A percentile compares a stretch with the other conserved stretches of the same genome.
These are phyloP conservation scores for Clathrus columnatus DNA, from an alignment of 768 basidiomycete species.

Conservation along the genomic window DNA sequence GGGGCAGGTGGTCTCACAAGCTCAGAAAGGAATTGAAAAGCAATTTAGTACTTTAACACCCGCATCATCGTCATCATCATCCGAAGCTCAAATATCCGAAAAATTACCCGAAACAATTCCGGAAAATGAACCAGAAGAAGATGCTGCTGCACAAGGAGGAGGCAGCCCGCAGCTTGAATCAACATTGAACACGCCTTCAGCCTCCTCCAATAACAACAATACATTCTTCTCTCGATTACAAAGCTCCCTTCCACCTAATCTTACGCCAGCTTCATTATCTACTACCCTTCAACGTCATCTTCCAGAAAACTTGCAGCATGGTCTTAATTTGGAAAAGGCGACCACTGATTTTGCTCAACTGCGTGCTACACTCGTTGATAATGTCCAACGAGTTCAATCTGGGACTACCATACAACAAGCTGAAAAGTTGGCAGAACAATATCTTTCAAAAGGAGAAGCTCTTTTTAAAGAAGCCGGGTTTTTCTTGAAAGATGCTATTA, in stretches of 20 bases:
- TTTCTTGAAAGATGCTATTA: conserved; percentile 78
- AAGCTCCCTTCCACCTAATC: conserved; percentile 63
- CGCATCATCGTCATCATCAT: conserved; percentile 11
- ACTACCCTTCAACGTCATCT: conserved; percentile 58
- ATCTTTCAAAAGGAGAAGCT: conserved; percentile 65
- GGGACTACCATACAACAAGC: conserved; percentile 53
- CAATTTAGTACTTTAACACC: conserved; percentile 29
- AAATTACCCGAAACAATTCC: conserved; percentile 15
- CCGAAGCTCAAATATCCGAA: not conserved
- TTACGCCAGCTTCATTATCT: conserved; percentile 30
- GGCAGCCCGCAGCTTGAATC: conserved; percentile 2
- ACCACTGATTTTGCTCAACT: conserved; percentile 63
- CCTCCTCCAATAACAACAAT: conserved; percentile 21
- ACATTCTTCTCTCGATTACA: conserved; percentile 64
- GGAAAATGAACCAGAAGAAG: conserved; percentile 20
- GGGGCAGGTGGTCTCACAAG: conserved; percentile 63
- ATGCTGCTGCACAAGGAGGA: no score
- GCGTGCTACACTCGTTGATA: conserved; percentile 49
- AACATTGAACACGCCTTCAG: conserved; percentile 6
- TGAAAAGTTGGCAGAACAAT: conserved; percentile 61
- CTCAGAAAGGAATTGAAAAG: conserved; percentile 67
- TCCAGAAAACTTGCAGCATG: conserved; percentile 42
- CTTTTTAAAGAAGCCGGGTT: conserved; percentile 53
- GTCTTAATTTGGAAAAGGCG: conserved; percentile 30
- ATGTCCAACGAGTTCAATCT: conserved; percentile 69